Evolutionary conservation across 2,329 filamentous ascomycete species (phyloP).

Genomic region (Scytalidium sp.): DNA sequence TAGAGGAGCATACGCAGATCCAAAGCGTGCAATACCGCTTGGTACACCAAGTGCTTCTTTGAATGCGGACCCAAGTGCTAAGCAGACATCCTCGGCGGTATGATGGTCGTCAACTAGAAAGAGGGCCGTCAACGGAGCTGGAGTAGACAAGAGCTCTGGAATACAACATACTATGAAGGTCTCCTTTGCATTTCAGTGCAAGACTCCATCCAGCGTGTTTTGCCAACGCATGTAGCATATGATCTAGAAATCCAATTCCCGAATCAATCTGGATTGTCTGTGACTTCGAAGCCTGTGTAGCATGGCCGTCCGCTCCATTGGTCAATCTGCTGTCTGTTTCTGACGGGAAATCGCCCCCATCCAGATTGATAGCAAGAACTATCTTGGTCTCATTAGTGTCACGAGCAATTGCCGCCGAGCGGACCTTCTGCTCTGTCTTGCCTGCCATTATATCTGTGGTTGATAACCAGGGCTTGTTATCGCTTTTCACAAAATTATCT

Average conservation of each 20-base stretch:
- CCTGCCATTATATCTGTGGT: constrained; percentile 12
- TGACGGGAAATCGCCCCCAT: constrained; percentile 76
- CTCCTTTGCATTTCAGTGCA: constrained; percentile 77
- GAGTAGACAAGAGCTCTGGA: neutral
- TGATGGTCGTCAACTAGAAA: constrained; percentile 91
- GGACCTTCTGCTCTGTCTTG: constrained; percentile 29
- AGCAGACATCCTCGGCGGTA: constrained; percentile 92
- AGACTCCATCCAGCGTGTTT: constrained; percentile 97
- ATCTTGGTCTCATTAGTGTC: constrained; percentile 99
- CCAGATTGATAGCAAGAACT: constrained; percentile 85
- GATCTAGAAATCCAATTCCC: constrained; percentile 95
- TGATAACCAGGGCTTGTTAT: neutral
- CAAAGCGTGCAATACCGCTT: constrained; percentile 84
- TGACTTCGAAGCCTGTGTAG: constrained; percentile 77
- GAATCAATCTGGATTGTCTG: constrained; percentile 88
- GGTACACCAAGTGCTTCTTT: constrained; percentile 74
- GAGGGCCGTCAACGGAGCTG: neutral
- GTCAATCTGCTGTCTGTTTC: constrained; percentile 57
- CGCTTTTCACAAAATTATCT: neutral
- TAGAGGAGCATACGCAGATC: constrained; percentile 86
- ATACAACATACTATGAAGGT: constrained; percentile 75
- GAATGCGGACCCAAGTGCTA: constrained; percentile 86
- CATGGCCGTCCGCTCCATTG: constrained; percentile 61
- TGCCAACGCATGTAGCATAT: constrained; percentile 95
- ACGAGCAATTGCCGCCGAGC: constrained; percentile 77